These are phyloP conservation scores for Apophysomyces trapeziformis DNA, from an alignment of 371 early-diverging fungal genomes.

Conservation along the genomic window DNA sequence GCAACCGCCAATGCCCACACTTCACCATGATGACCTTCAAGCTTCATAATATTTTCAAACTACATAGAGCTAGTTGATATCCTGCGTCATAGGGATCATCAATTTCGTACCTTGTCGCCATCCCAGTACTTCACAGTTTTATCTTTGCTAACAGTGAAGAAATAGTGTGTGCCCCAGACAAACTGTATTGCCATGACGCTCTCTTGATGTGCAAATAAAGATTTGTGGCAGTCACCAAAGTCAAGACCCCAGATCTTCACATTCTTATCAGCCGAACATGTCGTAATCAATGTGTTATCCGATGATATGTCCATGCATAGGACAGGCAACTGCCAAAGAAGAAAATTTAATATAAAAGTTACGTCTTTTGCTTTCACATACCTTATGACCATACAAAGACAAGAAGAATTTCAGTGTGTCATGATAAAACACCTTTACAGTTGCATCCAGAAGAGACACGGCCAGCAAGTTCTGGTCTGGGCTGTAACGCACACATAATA, in stretches of 20 bases:
- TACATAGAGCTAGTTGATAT: constrained; percentile 10
- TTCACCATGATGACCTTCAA: constrained; percentile 91
- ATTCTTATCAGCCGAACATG: constrained; percentile 94
- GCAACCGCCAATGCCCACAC: constrained; percentile 91
- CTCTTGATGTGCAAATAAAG: constrained; percentile 93
- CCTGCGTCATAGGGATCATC: neutral
- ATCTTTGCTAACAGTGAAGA: constrained; percentile 92
- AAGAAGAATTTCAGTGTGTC: constrained; percentile 96
- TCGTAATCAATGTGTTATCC: constrained; percentile 86
- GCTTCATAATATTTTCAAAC: constrained; percentile 93
- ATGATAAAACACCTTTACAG: constrained; percentile 94
- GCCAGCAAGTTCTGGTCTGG: constrained; percentile 89
- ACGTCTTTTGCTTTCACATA: neutral
- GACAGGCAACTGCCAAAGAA: constrained; percentile 72
- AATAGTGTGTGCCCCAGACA: constrained; percentile 93
- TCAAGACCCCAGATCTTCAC: constrained; percentile 98
- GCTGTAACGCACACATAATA: constrained; percentile 83
- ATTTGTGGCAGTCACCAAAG: constrained; percentile 98
- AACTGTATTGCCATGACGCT: constrained; percentile 86
- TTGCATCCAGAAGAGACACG: constrained; percentile 89
- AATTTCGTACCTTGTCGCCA: constrained; percentile 78
- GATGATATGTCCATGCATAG: constrained; percentile 95
- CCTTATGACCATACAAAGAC: constrained; percentile 95
- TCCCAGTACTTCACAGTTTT: constrained; percentile 95
- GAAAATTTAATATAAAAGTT: neutral